A percentile compares a stretch with the other conserved stretches of the same genome.
Conservation (phyloP, 495 filamentous ascomycete genomes). For the Cairneyella variabilis region DNA sequence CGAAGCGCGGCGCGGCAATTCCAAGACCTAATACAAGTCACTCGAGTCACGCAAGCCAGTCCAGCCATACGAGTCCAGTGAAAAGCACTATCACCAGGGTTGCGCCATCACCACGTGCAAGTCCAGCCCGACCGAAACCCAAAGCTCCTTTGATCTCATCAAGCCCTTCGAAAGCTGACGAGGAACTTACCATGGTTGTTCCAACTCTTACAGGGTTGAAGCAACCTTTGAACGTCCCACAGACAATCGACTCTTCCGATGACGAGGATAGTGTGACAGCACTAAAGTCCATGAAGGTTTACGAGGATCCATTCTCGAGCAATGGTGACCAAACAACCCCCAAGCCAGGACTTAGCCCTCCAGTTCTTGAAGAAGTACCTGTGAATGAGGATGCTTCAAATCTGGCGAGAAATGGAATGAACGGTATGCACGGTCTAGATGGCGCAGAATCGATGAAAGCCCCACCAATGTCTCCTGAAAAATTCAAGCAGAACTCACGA, state of each 20-base stretch:
- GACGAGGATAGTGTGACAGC: slow-evolving; percentile 30
- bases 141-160: slow-evolving; percentile 17
- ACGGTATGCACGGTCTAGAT: slow-evolving; percentile 7
- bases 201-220: slow-evolving; percentile 27
- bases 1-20: slow-evolving; percentile 5
- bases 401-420: slow-evolving; percentile 24
- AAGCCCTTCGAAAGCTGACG: slow-evolving; percentile 37
- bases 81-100: slow-evolving; percentile 22
- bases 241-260: slow-evolving; percentile 25
- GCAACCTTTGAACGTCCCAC: slow-evolving; percentile 8
- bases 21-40: slow-evolving; percentile 29
- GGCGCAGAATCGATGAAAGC: slow-evolving; percentile 21
- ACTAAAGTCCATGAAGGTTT: slow-evolving; percentile 44
- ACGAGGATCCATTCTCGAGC: slow-evolving; percentile 55
- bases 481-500: slow-evolving; percentile 44
- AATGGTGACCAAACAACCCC: slow-evolving; percentile 43
- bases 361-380: slow-evolving; percentile 48
- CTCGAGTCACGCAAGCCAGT: slow-evolving; percentile 26
- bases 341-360: slow-evolving; percentile 33
- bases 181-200: slow-evolving; percentile 49
- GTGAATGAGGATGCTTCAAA: slow-evolving; percentile 50
- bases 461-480: slow-evolving; percentile 39
- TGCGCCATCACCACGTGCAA: slow-evolving; percentile 25
- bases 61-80: slow-evolving; percentile 24
- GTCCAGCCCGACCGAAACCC: slow-evolving; percentile 32